phyloP scores from a whole-genome alignment of 306 rosid genomes.

The Acacia melanoxylon region DNA sequence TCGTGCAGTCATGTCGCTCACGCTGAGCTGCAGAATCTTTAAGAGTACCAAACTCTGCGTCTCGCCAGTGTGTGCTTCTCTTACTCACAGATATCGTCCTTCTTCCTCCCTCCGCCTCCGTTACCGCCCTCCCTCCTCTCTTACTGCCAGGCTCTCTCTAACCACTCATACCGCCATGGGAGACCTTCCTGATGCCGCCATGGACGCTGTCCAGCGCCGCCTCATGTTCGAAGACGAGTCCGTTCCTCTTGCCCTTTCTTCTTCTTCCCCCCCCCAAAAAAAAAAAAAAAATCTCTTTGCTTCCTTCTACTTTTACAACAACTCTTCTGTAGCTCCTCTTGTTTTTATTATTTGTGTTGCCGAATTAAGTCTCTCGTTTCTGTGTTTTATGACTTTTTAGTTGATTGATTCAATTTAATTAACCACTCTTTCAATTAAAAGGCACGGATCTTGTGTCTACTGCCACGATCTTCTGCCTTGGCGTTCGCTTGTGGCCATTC shows the following conservation, averaged over 20 bases:
- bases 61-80: not conserved
- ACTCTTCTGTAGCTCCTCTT: not conserved
- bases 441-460: not conserved
- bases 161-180: constrained; percentile 59
- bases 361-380: not conserved
- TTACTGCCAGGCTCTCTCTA: constrained; percentile 30
- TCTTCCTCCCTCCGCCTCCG: constrained; percentile 2
- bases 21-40: not conserved
- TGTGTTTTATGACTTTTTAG: not conserved
- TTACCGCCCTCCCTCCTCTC: not conserved
- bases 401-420: constrained; percentile 10
- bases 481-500: not conserved
- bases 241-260: constrained; percentile 13
- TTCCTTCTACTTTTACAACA: not conserved
- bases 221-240: constrained; percentile 98
- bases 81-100: constrained; percentile 26
- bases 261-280: too few species aligned
- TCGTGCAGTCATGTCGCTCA: not conserved
- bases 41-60: not conserved
- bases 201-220: constrained; percentile 99
- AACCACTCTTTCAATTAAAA: not conserved
- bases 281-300: not conserved
- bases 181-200: constrained; percentile 65
- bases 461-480: not conserved
- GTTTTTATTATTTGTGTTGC: not conserved